Base-by-base conservation (phyloP, 139 green algal genomes). In the Tetratostichococcus sp. region DNA sequence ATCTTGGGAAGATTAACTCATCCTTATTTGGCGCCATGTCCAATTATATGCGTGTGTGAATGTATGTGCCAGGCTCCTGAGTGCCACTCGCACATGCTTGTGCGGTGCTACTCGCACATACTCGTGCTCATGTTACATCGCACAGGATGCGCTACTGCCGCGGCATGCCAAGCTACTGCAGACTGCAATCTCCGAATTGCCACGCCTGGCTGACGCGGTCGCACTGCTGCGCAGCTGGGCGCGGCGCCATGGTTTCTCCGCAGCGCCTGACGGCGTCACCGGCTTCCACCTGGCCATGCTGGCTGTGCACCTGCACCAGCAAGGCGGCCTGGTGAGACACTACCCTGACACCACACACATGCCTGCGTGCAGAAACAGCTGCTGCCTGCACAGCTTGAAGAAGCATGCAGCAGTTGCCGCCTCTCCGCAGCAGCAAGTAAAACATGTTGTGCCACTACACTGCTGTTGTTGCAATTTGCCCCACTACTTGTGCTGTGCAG, bases 201-300 rank as follows among this genome's bases (percentile, higher is more conserved):
- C 83, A 1, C 39, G 62, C 23, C 75, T 93, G 25, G 0, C 23
- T 0, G 88, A 93, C 35, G 88, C 79, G 0, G 33, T 90, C 5
- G 73, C 88, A 65, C 80, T 95, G 79, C 79, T 95, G 32, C 50
- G 42, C 77, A 83, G 66, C 82, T 95, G 90, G 90, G 88, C 89
- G 5, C 65, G 72, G 32, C 77, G 80, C 69, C 87, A 91, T 26
- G 71, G 70, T 31, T 78, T 90, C 57, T 35, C 59, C 39, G 31
- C 17, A 28, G 75, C 82, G 39, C 67, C 81, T 1, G 88, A 93
- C 75, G 83, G 79, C 21, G 74, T 93, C 17, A 74, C 65, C 35
- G 87, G 84, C 32, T 73, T 79, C 71, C 50, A 91, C 23, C 72
- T 94, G 30, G 67, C 78, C 6, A 72, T 85, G 78, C 77, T 95